Conservation (phyloP, 305 asterid species). For the Ruellia speciosa region DNA sequence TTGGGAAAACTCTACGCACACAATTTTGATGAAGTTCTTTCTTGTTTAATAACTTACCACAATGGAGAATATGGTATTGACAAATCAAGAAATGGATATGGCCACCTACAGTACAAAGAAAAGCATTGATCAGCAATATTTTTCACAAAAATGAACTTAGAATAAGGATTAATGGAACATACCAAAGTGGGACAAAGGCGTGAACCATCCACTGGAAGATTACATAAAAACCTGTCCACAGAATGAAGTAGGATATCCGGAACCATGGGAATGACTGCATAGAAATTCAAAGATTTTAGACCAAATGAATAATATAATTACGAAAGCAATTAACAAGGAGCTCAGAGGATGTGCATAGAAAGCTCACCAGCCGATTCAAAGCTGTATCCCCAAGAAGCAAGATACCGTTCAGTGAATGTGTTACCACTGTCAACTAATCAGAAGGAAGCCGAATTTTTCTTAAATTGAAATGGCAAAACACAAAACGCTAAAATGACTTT, state of each 20-base stretch:
- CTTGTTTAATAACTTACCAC: constrained; percentile 42
- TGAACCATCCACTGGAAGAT: constrained; percentile 82
- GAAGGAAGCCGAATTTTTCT: constrained; percentile 25
- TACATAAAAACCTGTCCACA: constrained; percentile 69
- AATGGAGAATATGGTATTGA: constrained; percentile 45
- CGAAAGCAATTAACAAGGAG: constrained; percentile 10
- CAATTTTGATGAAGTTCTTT: background rate
- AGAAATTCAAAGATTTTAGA: constrained; percentile 16
- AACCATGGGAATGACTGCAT: constrained; percentile 72
- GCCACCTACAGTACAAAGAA: constrained; percentile 65
- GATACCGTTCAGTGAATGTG: constrained; percentile 68
- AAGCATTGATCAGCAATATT: constrained; percentile 19
- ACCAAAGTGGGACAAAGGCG: constrained; percentile 62
- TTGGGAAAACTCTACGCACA: background rate
- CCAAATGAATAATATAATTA: constrained; percentile 4
- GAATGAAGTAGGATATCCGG: constrained; percentile 69
- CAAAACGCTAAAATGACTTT: constrained; percentile 14
- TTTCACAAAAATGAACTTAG: constrained; percentile 1
- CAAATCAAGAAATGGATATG: constrained; percentile 88
- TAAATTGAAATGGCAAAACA: constrained; percentile 8
- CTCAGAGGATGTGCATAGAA: constrained; percentile 12
- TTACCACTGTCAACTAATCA: constrained; percentile 61
- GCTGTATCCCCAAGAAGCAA: constrained; percentile 77
- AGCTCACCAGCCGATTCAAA: constrained; percentile 72
- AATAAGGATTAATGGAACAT: constrained; percentile 13